Evolutionary conservation across 2,329 filamentous ascomycete genomes (phyloP), one percentile per base, ranked within the genome.

Genomic region (Pseudogymnoascus destructans): DNA sequence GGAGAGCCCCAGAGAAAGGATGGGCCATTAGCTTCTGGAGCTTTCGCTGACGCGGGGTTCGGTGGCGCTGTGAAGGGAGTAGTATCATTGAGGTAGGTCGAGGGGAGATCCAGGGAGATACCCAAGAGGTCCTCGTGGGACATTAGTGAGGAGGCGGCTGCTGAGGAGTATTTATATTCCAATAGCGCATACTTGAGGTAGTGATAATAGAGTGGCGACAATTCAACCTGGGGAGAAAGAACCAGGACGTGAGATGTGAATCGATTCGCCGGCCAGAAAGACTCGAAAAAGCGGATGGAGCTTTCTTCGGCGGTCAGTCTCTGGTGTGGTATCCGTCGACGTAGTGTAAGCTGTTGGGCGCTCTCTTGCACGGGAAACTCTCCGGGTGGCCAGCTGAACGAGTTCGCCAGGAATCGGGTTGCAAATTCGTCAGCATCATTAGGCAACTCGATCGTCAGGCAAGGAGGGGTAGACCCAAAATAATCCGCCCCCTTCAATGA

Each of bases 361-460:
- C 72, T 71, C 19, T 69, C 74, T 55, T 69, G 65, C 9, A 68
- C 63, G 3, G 59, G 58, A 3, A 64, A 63, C 23, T 68, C 65
- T 8, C 70, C 60, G 10, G 82, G 77, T 54, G 88, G 87, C 85
- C 88, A 93, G 30, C 75, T 73, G 63, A 89, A 88, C 0, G 66
- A 69, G 52, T 80, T 72, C 17, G 52, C 33, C 9, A 95, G 69
- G 63, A 84, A 89, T 11, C 73, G 72, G 57, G 80, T 75, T 4
- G 87, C 80, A 2, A 81, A 75, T 2, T 75, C 70, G 64, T 95
- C 89, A 15, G 91, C 73, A 27, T 81, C 73, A 25, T 80, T 74
- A 0, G 91, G 89, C 6, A 98, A 76, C 67, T 97, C 91, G 55
- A 97, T 82, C 1, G 87, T 95, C 52, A 98, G 74, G 61, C 86